Percentiles rank a stretch among this genome's conserved stretches.
Evolutionary conservation across 2,329 filamentous ascomycete species (phyloP).

Genomic region (Paraconiothyrium brasiliense): DNA sequence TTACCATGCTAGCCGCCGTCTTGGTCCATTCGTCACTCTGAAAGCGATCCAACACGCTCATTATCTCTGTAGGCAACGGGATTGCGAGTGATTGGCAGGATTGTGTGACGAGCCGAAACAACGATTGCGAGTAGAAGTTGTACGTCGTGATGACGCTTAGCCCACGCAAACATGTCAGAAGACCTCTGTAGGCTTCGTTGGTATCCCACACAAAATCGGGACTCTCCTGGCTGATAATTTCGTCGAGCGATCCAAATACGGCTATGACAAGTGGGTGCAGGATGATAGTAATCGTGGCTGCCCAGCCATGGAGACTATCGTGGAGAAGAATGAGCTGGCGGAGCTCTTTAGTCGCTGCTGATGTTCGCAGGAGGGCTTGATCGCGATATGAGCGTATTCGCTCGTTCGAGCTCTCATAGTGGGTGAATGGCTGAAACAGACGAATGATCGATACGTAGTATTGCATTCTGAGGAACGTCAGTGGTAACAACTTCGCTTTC

Average conservation of each 20-base stretch:
- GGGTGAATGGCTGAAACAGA: constrained; percentile 35
- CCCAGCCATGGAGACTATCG: constrained; percentile 38
- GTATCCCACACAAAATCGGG: constrained; percentile 15
- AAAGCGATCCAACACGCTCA: constrained; percentile 31
- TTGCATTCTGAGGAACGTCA: constrained; percentile 34
- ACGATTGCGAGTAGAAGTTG: constrained; percentile 40
- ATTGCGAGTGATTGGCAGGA: constrained; percentile 34
- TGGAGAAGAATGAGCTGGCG: constrained; percentile 36
- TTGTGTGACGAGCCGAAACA: constrained; percentile 41
- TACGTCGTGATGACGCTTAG: constrained; percentile 33
- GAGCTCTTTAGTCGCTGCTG: constrained; percentile 32
- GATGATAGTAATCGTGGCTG: constrained; percentile 33
- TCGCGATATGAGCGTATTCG: constrained; percentile 26
- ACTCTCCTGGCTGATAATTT: constrained; percentile 26
- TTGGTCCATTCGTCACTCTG: constrained; percentile 44
- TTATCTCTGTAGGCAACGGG: constrained; percentile 32
- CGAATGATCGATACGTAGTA: constrained; percentile 38
- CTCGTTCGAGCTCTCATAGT: constrained; percentile 20
- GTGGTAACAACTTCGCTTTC: neutral
- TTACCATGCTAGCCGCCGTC: constrained; percentile 35
- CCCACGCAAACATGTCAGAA: constrained; percentile 40
- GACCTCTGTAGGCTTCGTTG: constrained; percentile 36
- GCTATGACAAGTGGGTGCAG: constrained; percentile 38
- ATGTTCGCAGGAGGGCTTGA: constrained; percentile 28
- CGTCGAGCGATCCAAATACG: constrained; percentile 39